phyloP scores from a whole-genome alignment of 1,139 yeast species.

The Suhomyces kunorum region DNA sequence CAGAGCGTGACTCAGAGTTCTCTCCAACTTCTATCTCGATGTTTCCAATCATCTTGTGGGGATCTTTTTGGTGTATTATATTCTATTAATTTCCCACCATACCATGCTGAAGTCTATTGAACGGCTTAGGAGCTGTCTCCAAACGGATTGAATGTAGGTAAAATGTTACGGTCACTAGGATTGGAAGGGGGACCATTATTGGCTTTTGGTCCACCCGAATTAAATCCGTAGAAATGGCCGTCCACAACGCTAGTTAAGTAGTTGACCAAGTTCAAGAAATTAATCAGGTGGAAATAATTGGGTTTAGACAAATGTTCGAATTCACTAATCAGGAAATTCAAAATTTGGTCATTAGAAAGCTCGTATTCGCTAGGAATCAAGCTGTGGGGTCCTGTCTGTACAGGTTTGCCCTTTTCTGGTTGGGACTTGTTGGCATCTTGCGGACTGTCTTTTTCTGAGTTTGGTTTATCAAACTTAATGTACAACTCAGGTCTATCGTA shows the following conservation, averaged over 20 bases:
- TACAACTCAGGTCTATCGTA: constrained; percentile 38
- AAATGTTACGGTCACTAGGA: constrained; percentile 16
- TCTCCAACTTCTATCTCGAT: constrained; percentile 3
- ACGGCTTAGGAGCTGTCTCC: constrained; percentile 21
- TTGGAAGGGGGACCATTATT: neutral
- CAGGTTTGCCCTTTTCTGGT: neutral
- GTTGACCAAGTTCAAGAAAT: constrained; percentile 39
- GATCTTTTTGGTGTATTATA: constrained; percentile 5
- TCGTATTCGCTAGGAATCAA: constrained; percentile 45
- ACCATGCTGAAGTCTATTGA: constrained; percentile 8
- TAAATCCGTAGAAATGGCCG: constrained; percentile 48
- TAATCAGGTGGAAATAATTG: constrained; percentile 47
- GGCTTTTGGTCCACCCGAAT: constrained; percentile 17
- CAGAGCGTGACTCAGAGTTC: neutral
- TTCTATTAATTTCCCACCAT: constrained; percentile 15
- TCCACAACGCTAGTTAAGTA: constrained; percentile 35
- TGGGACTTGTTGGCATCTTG: neutral
- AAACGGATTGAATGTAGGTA: constrained; percentile 36
- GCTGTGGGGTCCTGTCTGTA: neutral
- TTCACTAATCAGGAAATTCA: constrained; percentile 43
- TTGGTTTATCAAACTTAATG: constrained; percentile 17
- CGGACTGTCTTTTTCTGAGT: constrained; percentile 3
- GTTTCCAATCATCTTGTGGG: constrained; percentile 1
- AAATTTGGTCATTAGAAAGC: constrained; percentile 42
- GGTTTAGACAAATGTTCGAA: constrained; percentile 37